Conservation (phyloP, 192 early-diverging fungal genomes). For the Blastocladiella britannica region DNA sequence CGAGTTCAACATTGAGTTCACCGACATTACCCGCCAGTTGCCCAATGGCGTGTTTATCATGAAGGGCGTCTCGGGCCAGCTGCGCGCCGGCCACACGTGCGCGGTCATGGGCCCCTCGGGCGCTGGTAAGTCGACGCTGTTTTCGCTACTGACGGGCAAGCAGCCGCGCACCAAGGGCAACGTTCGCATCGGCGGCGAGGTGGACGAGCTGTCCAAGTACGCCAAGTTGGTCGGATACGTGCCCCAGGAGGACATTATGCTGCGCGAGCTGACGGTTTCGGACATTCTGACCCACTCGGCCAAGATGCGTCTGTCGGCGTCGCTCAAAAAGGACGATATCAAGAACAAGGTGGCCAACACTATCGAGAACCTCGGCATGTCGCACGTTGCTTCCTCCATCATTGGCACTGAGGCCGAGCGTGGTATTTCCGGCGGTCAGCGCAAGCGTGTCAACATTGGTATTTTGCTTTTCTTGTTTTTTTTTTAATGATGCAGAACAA, state of each 20-base stretch:
- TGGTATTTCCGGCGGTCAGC: conserved; percentile 50
- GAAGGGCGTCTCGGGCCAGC: conserved; percentile 30
- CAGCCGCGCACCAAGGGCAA: conserved; percentile 24
- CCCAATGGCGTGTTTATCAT: conserved; percentile 27
- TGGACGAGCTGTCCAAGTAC: conserved; percentile 34
- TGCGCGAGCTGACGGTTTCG: conserved; percentile 41
- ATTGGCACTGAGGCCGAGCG: conserved; percentile 41
- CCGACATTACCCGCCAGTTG: conserved; percentile 13
- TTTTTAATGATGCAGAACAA: too few relatives aligned
- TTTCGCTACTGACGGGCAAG: conserved; percentile 42
- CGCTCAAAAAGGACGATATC: conserved; percentile 9
- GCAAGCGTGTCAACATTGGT: conserved; percentile 57
- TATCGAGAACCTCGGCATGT: conserved; percentile 30
- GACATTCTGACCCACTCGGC: conserved; percentile 46
- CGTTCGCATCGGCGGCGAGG: conserved; percentile 32
- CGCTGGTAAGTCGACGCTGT: conserved; percentile 37
- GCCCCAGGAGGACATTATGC: conserved; percentile 43
- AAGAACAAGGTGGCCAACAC: conserved; percentile 34
- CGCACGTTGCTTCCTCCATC: conserved; percentile 23
- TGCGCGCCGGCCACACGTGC: conserved; percentile 29
- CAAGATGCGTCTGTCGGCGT: conserved; percentile 34
- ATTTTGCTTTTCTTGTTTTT: too few relatives aligned
- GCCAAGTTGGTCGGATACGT: conserved; percentile 50
- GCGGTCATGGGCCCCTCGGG: conserved; percentile 38
- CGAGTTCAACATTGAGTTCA: conserved; percentile 35